phyloP scores from a whole-genome alignment of 2,329 filamentous ascomycete genomes.

The Penicillium fuscoglaucum region DNA sequence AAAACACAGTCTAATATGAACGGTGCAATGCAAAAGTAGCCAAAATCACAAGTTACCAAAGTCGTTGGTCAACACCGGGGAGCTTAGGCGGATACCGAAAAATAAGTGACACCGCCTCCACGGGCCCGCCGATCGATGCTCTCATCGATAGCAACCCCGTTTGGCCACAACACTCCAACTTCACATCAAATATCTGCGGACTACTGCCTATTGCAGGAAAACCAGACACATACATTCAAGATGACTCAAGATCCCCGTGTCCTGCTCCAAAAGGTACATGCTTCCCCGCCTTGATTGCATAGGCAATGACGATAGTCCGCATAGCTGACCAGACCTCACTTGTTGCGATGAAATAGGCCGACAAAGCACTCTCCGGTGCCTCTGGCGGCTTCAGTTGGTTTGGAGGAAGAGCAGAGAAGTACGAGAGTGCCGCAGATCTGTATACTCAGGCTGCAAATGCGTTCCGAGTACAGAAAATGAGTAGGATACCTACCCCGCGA shows the following conservation, averaged over 20 bases:
- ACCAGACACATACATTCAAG: conserved; percentile 20
- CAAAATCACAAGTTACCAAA: neutral
- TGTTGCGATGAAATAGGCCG: conserved; percentile 62
- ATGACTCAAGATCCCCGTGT: conserved; percentile 79
- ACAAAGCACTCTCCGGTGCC: conserved; percentile 75
- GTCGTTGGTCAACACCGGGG: neutral
- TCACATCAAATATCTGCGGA: conserved; percentile 10
- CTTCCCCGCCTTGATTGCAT: conserved; percentile 16
- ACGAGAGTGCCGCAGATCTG: conserved; percentile 82
- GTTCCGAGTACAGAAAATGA: conserved; percentile 82
- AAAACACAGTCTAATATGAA: neutral
- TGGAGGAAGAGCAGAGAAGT: conserved; percentile 82
- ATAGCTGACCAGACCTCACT: conserved; percentile 31
- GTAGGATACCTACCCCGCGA: conserved; percentile 50
- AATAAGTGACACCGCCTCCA: conserved; percentile 25
- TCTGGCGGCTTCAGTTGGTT: conserved; percentile 85
- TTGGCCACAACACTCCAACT: conserved; percentile 22
- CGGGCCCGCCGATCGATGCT: conserved; percentile 26
- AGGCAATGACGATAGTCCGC: conserved; percentile 27
- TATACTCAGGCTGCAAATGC: conserved; percentile 89
- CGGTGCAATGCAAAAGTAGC: neutral
- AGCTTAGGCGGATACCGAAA: conserved; percentile 15
- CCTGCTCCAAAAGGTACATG: conserved; percentile 70
- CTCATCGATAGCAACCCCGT: conserved; percentile 16
- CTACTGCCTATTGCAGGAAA: conserved; percentile 3